These are phyloP conservation scores for Sordaria brevicollis DNA, from an alignment of 495 filamentous ascomycete species.

Conservation along the genomic window DNA sequence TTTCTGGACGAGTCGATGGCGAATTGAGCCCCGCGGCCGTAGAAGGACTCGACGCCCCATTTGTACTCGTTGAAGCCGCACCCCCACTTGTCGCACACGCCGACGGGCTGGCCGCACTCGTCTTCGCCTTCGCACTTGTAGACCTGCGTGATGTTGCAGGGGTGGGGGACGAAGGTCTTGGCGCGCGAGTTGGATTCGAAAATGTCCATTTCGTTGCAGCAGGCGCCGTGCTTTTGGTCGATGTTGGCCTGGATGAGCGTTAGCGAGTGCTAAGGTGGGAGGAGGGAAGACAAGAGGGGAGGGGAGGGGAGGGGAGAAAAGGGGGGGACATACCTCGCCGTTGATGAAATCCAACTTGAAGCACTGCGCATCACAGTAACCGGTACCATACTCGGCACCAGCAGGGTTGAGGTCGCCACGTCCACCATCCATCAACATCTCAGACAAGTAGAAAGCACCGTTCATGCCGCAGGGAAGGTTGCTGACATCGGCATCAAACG, in stretches of 20 bases:
- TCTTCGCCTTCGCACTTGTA: slow-evolving; percentile 32
- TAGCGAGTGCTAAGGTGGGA: background rate
- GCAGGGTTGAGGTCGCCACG: slow-evolving; percentile 49
- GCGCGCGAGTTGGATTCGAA: slow-evolving; percentile 60
- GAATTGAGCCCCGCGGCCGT: slow-evolving; percentile 27
- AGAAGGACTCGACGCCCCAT: slow-evolving; percentile 45
- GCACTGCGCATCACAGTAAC: slow-evolving; percentile 70
- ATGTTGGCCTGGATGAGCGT: slow-evolving; percentile 37
- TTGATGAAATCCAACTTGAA: slow-evolving; percentile 57
- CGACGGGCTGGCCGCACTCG: slow-evolving; percentile 34
- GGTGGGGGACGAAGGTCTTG: slow-evolving; percentile 50
- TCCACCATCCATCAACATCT: slow-evolving; percentile 57
- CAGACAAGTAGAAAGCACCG: slow-evolving; percentile 58
- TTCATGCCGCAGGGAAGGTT: slow-evolving; percentile 60
- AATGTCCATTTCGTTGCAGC: slow-evolving; percentile 67
- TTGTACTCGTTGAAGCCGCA: slow-evolving; percentile 40
- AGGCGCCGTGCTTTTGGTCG: slow-evolving; percentile 44
- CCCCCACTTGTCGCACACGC: slow-evolving; percentile 43
- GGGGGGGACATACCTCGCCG: slow-evolving; percentile 34
- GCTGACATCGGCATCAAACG: slow-evolving; percentile 58
- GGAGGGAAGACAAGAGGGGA: background rate
- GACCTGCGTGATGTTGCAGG: slow-evolving; percentile 39
- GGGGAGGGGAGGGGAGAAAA: background rate
- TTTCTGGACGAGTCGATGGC: slow-evolving; percentile 46
- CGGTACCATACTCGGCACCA: slow-evolving; percentile 62